Evolutionary conservation across 148 eudicot species (phyloP).

Genomic region (Chenopodium quinoa): DNA sequence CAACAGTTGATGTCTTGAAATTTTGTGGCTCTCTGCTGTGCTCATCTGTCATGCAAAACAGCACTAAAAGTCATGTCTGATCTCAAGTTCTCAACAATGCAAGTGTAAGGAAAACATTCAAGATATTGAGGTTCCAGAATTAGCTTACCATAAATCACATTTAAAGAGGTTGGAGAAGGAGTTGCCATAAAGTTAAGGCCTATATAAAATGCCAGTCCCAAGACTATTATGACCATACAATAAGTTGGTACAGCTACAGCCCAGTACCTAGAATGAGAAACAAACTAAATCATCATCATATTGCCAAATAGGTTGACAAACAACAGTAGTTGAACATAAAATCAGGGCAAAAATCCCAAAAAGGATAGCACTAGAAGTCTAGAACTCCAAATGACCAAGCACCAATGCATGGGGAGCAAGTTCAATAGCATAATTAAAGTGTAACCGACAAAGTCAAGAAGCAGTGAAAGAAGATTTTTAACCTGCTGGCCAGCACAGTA

Average conservation of each 20-base stretch:
- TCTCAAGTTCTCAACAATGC: slow-evolving; percentile 3
- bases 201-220: slow-evolving; percentile 66
- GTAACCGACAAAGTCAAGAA: not conserved
- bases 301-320: not conserved
- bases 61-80: not conserved
- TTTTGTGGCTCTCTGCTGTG: slow-evolving; percentile 62
- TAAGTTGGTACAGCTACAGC: slow-evolving; percentile 81
- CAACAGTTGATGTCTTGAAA: slow-evolving; percentile 23
- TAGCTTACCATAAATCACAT: slow-evolving; percentile 62
- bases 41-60: slow-evolving; percentile 50
- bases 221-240: slow-evolving; percentile 54
- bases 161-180: slow-evolving; percentile 77
- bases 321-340: not conserved
- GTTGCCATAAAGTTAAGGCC: slow-evolving; percentile 86
- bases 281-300: not conserved
- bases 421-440: not conserved
- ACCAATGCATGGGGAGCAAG: not conserved
- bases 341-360: not conserved
- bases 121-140: not conserved
- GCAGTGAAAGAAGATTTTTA: not conserved
- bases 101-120: not conserved
- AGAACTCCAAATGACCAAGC: not conserved
- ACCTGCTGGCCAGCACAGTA: not conserved
- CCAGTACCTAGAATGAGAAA: slow-evolving; percentile 63
- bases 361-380: not conserved